Evolutionary conservation across 441 rosid genomes (phyloP), one percentile per base, ranked within the genome.

Genomic region (Lepidium campestre): DNA sequence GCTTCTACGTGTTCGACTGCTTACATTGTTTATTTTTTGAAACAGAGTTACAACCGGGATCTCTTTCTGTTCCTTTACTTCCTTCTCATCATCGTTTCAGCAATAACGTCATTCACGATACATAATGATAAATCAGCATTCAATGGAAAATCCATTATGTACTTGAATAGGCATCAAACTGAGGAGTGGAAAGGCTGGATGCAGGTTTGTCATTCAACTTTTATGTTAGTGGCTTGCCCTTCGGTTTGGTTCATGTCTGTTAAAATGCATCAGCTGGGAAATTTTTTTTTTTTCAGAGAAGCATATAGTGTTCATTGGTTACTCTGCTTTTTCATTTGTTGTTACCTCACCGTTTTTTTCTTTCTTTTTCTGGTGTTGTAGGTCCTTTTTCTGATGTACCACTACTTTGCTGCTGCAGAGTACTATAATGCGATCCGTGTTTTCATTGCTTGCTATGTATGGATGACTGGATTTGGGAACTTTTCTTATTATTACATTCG

Each of bases 181-280:
- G 95, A 88, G 76, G 95, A 88, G 70, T 88, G 95, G 95, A 88
- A 80, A 83, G 95, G 95, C 72, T 88, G 95, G 95, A 88, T 88
- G 95, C 95, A 88, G 95, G 94, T 84, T 74, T 77, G 87, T 80
- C 14, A 45, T 64, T 58, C 68, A 67, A 65, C 59, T 46, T 47
- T 46, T 46, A 39, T 62, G 68, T 19, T 42, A 61, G 3, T 47
- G 50, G 3, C 27, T 29, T 44, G 12, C 77, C 47, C 36, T 29
- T 20, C 18, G 5, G 10, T 35, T 66, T 45, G 12, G 20, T 57
- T 34, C 39, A 58, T 53, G 14, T 66, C 54, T 42, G 31, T 44
- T 60, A 40, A n/a, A n/a, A 29, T 46, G 17, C 17, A 50, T 73
- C 63, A 29, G 31, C 53, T 32, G 44, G 32, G 18, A 34, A 34